Evolutionary conservation across 768 basidiomycete species (phyloP).

Genomic region (Macrolepiota dolichaula): DNA sequence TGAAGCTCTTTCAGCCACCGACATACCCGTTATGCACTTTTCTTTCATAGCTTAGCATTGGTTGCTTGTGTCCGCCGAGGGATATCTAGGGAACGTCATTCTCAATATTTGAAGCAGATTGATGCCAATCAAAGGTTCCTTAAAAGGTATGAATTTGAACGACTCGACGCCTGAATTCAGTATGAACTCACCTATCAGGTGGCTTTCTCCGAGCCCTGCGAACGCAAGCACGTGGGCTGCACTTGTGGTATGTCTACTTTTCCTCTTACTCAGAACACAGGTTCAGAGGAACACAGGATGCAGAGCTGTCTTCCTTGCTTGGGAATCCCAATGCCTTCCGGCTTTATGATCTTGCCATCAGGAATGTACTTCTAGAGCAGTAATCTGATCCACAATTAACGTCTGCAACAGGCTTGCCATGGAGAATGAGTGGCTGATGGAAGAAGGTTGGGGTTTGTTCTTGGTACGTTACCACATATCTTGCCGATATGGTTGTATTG

Average conservation of each 20-base stretch:
- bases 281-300: slow-evolving; percentile 42
- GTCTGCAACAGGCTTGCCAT: slow-evolving; percentile 45
- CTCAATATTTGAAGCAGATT: slow-evolving; percentile 52
- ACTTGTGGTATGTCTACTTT: slow-evolving; percentile 46
- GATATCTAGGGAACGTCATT: slow-evolving; percentile 29
- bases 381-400: background rate
- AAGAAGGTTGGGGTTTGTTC: slow-evolving; percentile 69
- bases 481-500: background rate
- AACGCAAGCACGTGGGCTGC: slow-evolving; percentile 69
- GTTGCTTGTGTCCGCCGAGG: slow-evolving; percentile 53
- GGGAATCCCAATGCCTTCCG: slow-evolving; percentile 58
- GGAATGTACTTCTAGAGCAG: slow-evolving; percentile 33
- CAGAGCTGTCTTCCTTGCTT: slow-evolving; percentile 60
- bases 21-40: slow-evolving; percentile 64
- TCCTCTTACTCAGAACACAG: background rate
- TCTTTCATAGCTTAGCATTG: slow-evolving; percentile 69
- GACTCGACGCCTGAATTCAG: background rate
- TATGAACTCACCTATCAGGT: slow-evolving; percentile 32
- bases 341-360: slow-evolving; percentile 68
- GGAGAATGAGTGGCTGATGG: slow-evolving; percentile 67
- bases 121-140: slow-evolving; percentile 59
- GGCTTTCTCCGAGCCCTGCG: slow-evolving; percentile 67
- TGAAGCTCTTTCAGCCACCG: slow-evolving; percentile 44
- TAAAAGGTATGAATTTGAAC: slow-evolving; percentile 35
- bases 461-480: slow-evolving; percentile 35